Evolutionary conservation across 495 filamentous ascomycete species (phyloP).

Genomic region (Cetradonia linearis): DNA sequence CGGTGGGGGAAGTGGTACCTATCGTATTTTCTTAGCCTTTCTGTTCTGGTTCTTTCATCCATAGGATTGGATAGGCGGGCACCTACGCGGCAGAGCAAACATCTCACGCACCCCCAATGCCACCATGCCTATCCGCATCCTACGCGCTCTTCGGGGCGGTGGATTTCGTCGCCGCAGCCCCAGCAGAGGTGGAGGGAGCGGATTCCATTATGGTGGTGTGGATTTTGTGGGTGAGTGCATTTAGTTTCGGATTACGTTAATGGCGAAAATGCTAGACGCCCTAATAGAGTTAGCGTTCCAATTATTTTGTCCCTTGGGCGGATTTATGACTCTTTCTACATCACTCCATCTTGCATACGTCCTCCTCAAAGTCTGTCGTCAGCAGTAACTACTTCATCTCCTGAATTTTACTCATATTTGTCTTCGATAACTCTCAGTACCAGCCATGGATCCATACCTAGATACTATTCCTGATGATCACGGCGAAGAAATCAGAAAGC

Average conservation of each 20-base stretch:
- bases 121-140: slow-evolving; percentile 25
- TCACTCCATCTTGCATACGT: background rate
- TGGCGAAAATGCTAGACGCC: too few relatives aligned
- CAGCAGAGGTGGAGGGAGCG: slow-evolving; percentile 21
- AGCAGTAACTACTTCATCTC: background rate
- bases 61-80: background rate
- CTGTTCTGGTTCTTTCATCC: background rate
- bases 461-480: slow-evolving; percentile 13
- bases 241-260: too few relatives aligned
- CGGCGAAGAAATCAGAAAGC: slow-evolving; percentile 8
- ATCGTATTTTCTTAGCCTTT: background rate
- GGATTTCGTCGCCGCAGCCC: slow-evolving; percentile 19
- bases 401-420: background rate
- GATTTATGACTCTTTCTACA: background rate
- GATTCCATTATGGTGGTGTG: slow-evolving; percentile 9
- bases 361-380: background rate
- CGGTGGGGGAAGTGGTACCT: slow-evolving; percentile 13
- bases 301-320: too few relatives aligned
- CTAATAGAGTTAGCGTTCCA: too few relatives aligned
- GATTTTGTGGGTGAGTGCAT: background rate
- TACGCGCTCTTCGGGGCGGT: slow-evolving; percentile 20
- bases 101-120: slow-evolving; percentile 23
- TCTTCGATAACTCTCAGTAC: slow-evolving; percentile 1
- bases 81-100: slow-evolving; percentile 18
- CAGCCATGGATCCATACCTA: slow-evolving; percentile 9